Evolutionary conservation across 306 rosid genomes (phyloP), one percentile per base, ranked within the genome.

Genomic region (Oemleria cerasiformis): DNA sequence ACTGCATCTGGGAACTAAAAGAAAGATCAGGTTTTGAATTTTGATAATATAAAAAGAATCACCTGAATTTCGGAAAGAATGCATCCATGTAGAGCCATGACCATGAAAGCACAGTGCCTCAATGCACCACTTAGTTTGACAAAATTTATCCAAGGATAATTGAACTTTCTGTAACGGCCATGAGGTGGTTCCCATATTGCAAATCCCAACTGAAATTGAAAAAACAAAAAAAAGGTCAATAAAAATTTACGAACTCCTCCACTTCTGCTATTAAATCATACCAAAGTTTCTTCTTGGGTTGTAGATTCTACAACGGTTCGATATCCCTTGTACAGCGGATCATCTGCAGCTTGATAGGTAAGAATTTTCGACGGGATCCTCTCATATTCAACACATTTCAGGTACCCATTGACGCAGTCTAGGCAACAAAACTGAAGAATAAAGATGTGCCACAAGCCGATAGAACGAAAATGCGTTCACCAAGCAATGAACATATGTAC

Each of bases 111-210:
- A 76, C 96, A 86, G 55, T 86, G 90, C 83, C 92, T 83, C 83
- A 89, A 20, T 65, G 92, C 89, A 68, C 92, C 86, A 75, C 90
- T 85, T 25, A 86, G 58, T 77, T 83, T 78, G 68, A 76, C 85
- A 44, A 83, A 89, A 81, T 70, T 83, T 76, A 53, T 78, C 96
- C 92, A 85, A 20, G 96, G 90, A 76, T 89, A 86, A 9, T 79
- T 83, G 70, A 74, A 83, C 80, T 23, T 84, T 64, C 74, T 77
- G 77, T 86, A 86, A 34, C 84, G 88, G 5, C 92, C 90, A 56
- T 89, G 96, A 76, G 96, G 96, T 51, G 96, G 96, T 66, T 89
- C 92, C 92, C 92, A 89, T 51, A 83, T 63, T 65, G 96, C 96
- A 81, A 89, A 89, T 21, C 80, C 96, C 65, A 89, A 39, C 96